Conservation (phyloP, 148 eudicot species). For the Simmondsia chinensis region DNA sequence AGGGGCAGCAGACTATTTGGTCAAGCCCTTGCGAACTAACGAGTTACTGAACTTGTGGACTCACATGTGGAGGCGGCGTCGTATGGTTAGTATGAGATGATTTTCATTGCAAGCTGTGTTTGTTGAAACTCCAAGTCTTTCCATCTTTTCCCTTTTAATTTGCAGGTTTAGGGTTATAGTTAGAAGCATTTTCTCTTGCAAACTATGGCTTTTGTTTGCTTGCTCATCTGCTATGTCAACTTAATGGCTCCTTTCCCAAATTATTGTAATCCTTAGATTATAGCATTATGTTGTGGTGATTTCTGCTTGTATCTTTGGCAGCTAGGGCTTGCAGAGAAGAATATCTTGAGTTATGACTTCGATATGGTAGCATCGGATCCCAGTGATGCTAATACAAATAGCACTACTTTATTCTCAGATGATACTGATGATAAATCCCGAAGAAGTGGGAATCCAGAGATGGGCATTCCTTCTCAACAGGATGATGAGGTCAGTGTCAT, state of each 20-base stretch:
- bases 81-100: conserved; percentile 41
- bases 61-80: conserved; percentile 97
- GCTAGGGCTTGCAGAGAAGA: conserved; percentile 95
- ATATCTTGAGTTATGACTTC: conserved; percentile 61
- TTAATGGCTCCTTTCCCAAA: too few species aligned
- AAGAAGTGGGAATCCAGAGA: conserved; percentile 58
- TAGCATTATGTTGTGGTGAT: conserved; percentile 9
- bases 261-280: not conserved
- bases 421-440: conserved; percentile 89
- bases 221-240: too few species aligned
- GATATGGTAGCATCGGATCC: conserved; percentile 75
- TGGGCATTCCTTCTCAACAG: conserved; percentile 30
- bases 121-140: conserved; percentile 12
- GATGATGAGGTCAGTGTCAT: conserved; percentile 52
- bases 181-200: too few species aligned
- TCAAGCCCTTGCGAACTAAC: conserved; percentile 92
- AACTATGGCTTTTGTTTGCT: too few species aligned
- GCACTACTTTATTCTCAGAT: conserved; percentile 89
- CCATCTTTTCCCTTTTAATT: too few species aligned
- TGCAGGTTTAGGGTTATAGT: too few species aligned
- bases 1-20: conserved; percentile 99
- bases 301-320: conserved; percentile 27
- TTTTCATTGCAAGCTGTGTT: conserved; percentile 5
- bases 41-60: conserved; percentile 97
- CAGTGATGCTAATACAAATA: conserved; percentile 92